A percentile compares a stretch with the other conserved stretches of the same genome.
These are phyloP conservation scores for Blumeriella jaapii DNA, from an alignment of 2,329 filamentous ascomycete species.

Conservation along the genomic window DNA sequence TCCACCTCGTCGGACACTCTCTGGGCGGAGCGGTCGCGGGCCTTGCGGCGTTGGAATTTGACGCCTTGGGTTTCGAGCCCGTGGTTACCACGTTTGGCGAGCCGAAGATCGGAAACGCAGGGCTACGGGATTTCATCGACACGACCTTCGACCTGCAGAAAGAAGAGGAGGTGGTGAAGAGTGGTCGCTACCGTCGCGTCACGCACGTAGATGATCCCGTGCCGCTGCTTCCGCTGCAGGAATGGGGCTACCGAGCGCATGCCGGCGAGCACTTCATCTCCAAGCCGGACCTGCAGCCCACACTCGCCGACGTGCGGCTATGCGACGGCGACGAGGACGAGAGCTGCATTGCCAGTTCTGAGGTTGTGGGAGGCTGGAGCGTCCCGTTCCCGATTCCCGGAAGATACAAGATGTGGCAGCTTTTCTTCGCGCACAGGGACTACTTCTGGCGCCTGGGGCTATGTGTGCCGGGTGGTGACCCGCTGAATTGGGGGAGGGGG, in stretches of 20 bases:
- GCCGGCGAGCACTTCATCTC: slow-evolving; percentile 79
- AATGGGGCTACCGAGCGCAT: slow-evolving; percentile 84
- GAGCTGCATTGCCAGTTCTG: slow-evolving; percentile 52
- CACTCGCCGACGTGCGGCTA: slow-evolving; percentile 52
- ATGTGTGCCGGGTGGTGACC: slow-evolving; percentile 73
- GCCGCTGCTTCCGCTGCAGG: slow-evolving; percentile 69
- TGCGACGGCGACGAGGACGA: slow-evolving; percentile 64
- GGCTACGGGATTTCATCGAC: slow-evolving; percentile 34
- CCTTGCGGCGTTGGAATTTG: slow-evolving; percentile 73
- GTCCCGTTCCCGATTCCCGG: slow-evolving; percentile 28
- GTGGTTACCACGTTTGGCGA: slow-evolving; percentile 86
- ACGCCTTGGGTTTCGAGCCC: slow-evolving; percentile 60
- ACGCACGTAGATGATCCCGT: slow-evolving; percentile 85
- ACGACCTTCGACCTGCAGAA: slow-evolving; percentile 31
- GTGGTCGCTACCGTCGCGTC: slow-evolving; percentile 54
- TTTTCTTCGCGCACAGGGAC: slow-evolving; percentile 88
- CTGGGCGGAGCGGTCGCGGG: slow-evolving; percentile 87
- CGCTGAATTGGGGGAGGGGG: slow-evolving; percentile 51
- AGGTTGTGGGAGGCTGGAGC: slow-evolving; percentile 19
- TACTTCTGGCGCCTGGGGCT: slow-evolving; percentile 93
- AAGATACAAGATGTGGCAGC: slow-evolving; percentile 76
- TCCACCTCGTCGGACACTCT: slow-evolving; percentile 76
- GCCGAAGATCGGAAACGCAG: slow-evolving; percentile 53
- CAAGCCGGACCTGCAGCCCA: slow-evolving; percentile 58
- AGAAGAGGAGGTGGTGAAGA: slow-evolving; percentile 53